These are phyloP conservation scores for Leonotis leonurus DNA, from an alignment of 257 asterid species.

Conservation along the genomic window DNA sequence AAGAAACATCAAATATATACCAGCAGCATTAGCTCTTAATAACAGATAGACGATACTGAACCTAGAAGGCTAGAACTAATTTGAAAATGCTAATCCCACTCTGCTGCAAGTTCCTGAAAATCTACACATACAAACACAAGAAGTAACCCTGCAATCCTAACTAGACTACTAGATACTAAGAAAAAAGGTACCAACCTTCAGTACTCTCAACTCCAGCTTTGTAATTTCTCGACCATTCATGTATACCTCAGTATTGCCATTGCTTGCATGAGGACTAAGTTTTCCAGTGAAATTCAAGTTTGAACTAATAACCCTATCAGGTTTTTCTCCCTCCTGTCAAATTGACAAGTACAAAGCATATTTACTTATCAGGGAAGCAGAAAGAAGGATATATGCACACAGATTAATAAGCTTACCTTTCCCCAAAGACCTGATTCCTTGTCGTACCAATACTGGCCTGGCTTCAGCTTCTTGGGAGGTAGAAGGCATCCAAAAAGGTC, in stretches of 20 bases:
- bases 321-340: conserved; percentile 91
- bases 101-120: no score
- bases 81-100: no score
- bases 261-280: conserved; percentile 79
- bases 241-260: conserved; percentile 86
- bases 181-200: conserved; percentile 49
- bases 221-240: conserved; percentile 96
- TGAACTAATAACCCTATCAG: conserved; percentile 74
- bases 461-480: conserved; percentile 82
- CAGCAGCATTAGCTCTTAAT: neutral
- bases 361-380: neutral
- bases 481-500: conserved; percentile 74
- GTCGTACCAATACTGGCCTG: conserved; percentile 94
- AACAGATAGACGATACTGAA: neutral
- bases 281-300: conserved; percentile 82
- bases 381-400: neutral
- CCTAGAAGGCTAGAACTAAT: no score
- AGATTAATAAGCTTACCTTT: conserved; percentile 48
- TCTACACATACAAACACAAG: neutral
- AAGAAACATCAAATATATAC: neutral
- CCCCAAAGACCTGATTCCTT: conserved; percentile 97
- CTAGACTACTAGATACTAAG: neutral
- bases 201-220: conserved; percentile 70
- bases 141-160: neutral
- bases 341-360: conserved; percentile 13